Conservation (phyloP, 1,284 basidiomycete genomes). For the Coriolopsis trogii region DNA sequence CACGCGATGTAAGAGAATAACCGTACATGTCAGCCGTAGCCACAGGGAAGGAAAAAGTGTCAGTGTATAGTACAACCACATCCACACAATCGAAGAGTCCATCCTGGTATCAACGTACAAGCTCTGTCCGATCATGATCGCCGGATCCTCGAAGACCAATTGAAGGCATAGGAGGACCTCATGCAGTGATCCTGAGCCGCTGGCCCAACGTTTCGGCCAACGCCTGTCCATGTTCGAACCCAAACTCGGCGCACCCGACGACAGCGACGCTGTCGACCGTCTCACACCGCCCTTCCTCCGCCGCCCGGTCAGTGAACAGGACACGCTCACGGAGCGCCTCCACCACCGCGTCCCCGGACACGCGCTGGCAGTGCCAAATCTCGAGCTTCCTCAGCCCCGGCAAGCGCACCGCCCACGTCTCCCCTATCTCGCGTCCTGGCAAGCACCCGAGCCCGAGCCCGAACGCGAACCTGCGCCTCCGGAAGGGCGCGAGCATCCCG, state of each 20-base stretch:
- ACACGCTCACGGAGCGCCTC: constrained; percentile 52
- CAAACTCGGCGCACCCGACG: constrained; percentile 50
- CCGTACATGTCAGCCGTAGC: too few species aligned
- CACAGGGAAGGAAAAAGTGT: too few species aligned
- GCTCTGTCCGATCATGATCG: too few species aligned
- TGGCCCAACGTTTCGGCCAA: constrained; percentile 43
- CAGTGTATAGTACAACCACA: too few species aligned
- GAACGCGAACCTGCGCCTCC: constrained; percentile 11
- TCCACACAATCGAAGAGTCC: too few species aligned
- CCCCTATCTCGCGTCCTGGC: constrained; percentile 15
- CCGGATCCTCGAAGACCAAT: too few species aligned
- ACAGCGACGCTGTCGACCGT: constrained; percentile 49
- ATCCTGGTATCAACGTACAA: too few species aligned
- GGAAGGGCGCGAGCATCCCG: constrained; percentile 51
- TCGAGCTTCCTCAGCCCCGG: constrained; percentile 54
- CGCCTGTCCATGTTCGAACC: constrained; percentile 40
- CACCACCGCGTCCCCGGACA: constrained; percentile 61
- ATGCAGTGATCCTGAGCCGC: constrained; percentile 20
- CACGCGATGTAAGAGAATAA: too few species aligned
- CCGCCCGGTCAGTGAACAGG: constrained; percentile 45
- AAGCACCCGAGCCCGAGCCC: constrained; percentile 9
- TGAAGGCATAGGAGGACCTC: background rate
- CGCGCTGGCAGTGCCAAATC: constrained; percentile 62
- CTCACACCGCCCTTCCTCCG: constrained; percentile 27
- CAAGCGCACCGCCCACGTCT: constrained; percentile 43